Conservation (phyloP, 805 yeast species). For the Lipomyces spencermartinsiae region DNA sequence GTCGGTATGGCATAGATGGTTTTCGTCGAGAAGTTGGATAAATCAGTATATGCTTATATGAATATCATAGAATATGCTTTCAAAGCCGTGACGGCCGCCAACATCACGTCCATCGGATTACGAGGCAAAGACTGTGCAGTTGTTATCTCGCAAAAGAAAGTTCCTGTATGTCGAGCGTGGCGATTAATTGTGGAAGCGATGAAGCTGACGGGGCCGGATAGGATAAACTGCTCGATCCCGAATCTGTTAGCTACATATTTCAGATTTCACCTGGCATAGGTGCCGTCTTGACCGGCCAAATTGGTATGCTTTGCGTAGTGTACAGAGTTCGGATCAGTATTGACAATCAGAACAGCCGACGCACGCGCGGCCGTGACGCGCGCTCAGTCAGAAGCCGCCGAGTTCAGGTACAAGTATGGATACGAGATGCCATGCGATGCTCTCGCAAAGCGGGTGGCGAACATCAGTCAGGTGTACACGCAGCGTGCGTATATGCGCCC, state of each 20-base stretch:
- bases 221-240: constrained; percentile 88
- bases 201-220: constrained; percentile 8
- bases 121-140: constrained; percentile 88
- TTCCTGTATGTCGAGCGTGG: constrained; percentile 56
- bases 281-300: constrained; percentile 91
- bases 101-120: constrained; percentile 85
- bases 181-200: not conserved
- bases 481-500: constrained; percentile 99
- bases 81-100: constrained; percentile 93
- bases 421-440: constrained; percentile 90
- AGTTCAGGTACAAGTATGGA: constrained; percentile 91
- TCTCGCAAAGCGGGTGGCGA: constrained; percentile 86
- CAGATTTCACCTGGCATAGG: constrained; percentile 82
- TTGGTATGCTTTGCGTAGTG: constrained; percentile 43
- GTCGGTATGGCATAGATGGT: constrained; percentile 53
- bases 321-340: not conserved
- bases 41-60: not conserved
- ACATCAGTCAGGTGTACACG: constrained; percentile 91
- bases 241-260: constrained; percentile 85
- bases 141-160: constrained; percentile 91
- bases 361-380: constrained; percentile 88
- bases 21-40: not conserved
- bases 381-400: constrained; percentile 95
- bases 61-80: constrained; percentile 79
- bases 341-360: constrained; percentile 61